Percentiles rank a stretch among this genome's conserved stretches.
Conservation (phyloP, 306 rosid species). For the Casuarina equisetifolia region DNA sequence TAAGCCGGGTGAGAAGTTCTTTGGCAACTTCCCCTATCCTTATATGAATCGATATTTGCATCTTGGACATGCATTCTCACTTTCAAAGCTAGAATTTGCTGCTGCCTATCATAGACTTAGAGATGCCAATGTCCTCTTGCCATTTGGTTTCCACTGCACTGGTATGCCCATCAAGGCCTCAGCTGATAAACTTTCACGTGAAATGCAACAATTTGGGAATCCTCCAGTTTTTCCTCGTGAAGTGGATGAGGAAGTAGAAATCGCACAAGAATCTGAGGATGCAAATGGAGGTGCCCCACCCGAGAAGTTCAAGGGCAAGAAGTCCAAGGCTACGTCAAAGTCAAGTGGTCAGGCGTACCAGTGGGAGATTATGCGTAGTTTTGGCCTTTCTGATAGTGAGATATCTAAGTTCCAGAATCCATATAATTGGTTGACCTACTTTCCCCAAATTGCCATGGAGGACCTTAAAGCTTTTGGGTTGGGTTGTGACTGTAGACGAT, state of each 20-base stretch:
- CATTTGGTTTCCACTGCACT: conserved; percentile 92
- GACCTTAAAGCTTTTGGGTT: conserved; percentile 94
- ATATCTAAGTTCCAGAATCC: conserved; percentile 77
- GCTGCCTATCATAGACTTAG: conserved; percentile 82
- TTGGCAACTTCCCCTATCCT: conserved; percentile 89
- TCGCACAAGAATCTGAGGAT: conserved; percentile 37
- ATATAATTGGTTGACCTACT: conserved; percentile 75
- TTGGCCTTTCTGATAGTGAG: conserved; percentile 74
- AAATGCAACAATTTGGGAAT: conserved; percentile 65
- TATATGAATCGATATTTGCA: conserved; percentile 90
- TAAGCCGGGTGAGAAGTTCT: conserved; percentile 68
- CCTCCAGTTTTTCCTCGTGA: conserved; percentile 65
- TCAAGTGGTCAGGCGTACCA: conserved; percentile 71
- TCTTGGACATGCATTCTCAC: conserved; percentile 78
- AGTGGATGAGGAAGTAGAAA: conserved; percentile 37
- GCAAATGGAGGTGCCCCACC: conserved; percentile 44
- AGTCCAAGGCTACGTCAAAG: conserved; percentile 79
- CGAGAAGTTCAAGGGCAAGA: conserved; percentile 82
- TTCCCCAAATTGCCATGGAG: conserved; percentile 83
- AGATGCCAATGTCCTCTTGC: conserved; percentile 84
- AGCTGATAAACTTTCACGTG: conserved; percentile 84
- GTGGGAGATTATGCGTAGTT: conserved; percentile 95
- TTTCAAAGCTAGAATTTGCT: conserved; percentile 84
- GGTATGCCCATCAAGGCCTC: conserved; percentile 99
- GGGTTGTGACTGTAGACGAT: conserved; percentile 94